Evolutionary conservation across 306 rosid species (phyloP), one percentile per base, ranked within the genome.

Genomic region (Lagenaria siceraria): DNA sequence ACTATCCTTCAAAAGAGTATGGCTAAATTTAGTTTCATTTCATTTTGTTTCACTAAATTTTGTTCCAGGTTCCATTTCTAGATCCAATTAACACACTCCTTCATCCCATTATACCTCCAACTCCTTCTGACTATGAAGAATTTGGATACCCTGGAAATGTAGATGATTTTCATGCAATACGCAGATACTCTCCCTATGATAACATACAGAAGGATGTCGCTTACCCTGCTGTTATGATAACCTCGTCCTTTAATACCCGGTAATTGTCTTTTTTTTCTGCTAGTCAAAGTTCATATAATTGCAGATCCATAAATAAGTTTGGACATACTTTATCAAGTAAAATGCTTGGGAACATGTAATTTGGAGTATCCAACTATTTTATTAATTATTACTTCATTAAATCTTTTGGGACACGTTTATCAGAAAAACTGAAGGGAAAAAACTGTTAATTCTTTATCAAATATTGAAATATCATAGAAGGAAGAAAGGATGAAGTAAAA

Each of bases 191-290:
- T 88, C 97, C 98, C 18, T 95, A 90, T 49, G 98, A 92, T 78
- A 95, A 96, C 83, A 83, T 96, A 81, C 92, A 71, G 78, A 92
- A 86, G 85, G 97, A 84, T 75, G 96, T 56, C 74, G 85, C 83
- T 52, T 96, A 90, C 81, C 93, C 98, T 52, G 90, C 98, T 73
- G 85, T 89, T 74, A 75, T 90, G 79, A 85, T 92, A 78, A 85
- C 90, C 49, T 86, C 99, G 29, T 88, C 97, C 80, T 96, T 96
- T 84, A 89, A 80, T 83, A 90, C 98, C 72, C 85, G 97, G 99
- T 89, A 86, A 80, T 76, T 43, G 6, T 11, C 48, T 3, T 56
- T 55, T n/a, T 18, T 21, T 8, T 12, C 33, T 55, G 43, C 66
- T 14, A 33, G 51, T 31, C 52, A 2, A 24, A 10, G 18, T 70